Conservation (phyloP, 306 rosid species). For the Rosa multiflora region DNA sequence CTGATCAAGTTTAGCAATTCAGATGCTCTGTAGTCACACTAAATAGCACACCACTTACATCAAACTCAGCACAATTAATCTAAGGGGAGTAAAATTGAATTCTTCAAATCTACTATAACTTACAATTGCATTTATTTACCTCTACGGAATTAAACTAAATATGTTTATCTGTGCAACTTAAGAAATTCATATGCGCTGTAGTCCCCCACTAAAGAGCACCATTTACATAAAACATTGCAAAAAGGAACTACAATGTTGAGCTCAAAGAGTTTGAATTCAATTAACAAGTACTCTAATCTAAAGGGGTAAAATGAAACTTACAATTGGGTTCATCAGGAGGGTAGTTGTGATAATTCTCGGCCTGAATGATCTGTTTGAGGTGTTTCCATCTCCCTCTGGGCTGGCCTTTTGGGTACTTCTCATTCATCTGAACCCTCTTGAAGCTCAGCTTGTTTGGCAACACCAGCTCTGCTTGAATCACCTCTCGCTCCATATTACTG, state of each 20-base stretch:
- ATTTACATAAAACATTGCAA: neutral
- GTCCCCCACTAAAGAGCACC: neutral
- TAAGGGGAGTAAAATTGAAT: neutral
- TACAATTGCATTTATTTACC: slow-evolving; percentile 62
- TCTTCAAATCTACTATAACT: slow-evolving; percentile 11
- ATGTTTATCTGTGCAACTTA: too few species aligned
- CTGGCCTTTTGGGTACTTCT: slow-evolving; percentile 91
- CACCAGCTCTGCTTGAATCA: slow-evolving; percentile 75
- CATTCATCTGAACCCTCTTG: slow-evolving; percentile 80
- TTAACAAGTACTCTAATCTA: neutral
- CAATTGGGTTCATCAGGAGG: slow-evolving; percentile 81
- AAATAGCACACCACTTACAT: neutral
- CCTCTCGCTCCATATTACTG: slow-evolving; percentile 62
- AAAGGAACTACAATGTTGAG: neutral
- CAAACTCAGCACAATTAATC: neutral
- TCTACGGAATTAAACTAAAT: neutral
- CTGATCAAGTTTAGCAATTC: neutral
- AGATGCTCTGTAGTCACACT: neutral
- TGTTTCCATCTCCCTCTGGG: slow-evolving; percentile 94
- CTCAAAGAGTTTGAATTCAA: neutral
- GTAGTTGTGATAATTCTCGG: slow-evolving; percentile 72
- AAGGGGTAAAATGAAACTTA: slow-evolving; percentile 20
- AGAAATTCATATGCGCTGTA: neutral
- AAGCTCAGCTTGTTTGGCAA: slow-evolving; percentile 77
- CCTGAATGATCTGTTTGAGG: slow-evolving; percentile 94